Evolutionary conservation across 352 stramenopile genomes (phyloP).

Genomic region (Pythium plurisporium): DNA sequence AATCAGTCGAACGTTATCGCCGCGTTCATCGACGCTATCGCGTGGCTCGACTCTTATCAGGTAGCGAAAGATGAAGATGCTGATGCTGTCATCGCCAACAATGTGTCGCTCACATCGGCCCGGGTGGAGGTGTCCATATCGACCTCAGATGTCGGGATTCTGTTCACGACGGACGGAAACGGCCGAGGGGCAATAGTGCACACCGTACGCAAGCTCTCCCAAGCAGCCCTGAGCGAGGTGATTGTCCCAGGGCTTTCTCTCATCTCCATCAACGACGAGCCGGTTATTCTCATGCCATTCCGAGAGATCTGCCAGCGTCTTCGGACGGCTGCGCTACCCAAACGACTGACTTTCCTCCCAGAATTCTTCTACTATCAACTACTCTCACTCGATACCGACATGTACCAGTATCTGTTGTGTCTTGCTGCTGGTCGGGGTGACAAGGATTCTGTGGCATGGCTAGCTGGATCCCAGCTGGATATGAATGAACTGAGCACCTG

Average conservation of each 20-base stretch:
- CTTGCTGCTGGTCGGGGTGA: conserved; percentile 67
- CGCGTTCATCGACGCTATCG: conserved; percentile 72
- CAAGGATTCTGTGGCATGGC: conserved; percentile 55
- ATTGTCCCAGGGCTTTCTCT: conserved; percentile 70
- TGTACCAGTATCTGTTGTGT: conserved; percentile 79
- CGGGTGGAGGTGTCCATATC: conserved; percentile 75
- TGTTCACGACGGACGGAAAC: conserved; percentile 76
- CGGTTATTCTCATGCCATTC: conserved; percentile 75
- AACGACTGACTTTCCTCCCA: conserved; percentile 78
- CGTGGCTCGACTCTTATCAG: conserved; percentile 72
- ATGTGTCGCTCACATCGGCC: conserved; percentile 44
- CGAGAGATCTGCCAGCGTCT: conserved; percentile 66
- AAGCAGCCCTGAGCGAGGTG: conserved; percentile 65
- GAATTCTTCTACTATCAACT: conserved; percentile 87
- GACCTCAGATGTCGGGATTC: conserved; percentile 77
- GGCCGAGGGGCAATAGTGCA: conserved; percentile 72
- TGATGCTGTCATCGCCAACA: conserved; percentile 10
- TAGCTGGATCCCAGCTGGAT: conserved; percentile 47
- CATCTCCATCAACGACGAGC: conserved; percentile 80
- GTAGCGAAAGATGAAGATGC: conserved; percentile 8
- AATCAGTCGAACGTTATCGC: conserved; percentile 55
- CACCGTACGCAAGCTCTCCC: conserved; percentile 72
- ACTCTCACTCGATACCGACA: conserved; percentile 64
- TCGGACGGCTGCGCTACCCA: conserved; percentile 60
- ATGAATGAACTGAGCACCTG: conserved; percentile 66